Evolutionary conservation across 768 basidiomycete genomes (phyloP).

Genomic region (Coprinellus micaceus): DNA sequence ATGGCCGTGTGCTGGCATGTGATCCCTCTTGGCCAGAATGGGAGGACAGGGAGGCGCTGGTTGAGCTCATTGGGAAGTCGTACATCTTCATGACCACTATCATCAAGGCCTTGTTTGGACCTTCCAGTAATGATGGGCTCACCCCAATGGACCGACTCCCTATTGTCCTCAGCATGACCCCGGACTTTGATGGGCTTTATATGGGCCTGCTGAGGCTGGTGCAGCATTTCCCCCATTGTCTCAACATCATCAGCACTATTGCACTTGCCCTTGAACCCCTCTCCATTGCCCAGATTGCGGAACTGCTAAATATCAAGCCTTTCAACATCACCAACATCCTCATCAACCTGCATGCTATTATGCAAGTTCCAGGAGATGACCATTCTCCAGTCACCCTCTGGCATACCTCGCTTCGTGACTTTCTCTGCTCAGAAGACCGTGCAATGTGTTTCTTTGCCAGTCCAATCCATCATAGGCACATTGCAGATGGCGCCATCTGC

Average conservation of each 20-base stretch:
- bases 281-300: neutral
- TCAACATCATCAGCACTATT: neutral
- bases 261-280: neutral
- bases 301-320: neutral
- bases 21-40: neutral
- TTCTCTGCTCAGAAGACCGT: too few relatives aligned
- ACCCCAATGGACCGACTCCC: neutral
- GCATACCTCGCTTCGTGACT: too few relatives aligned
- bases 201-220: neutral
- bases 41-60: neutral
- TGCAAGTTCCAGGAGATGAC: neutral
- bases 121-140: neutral
- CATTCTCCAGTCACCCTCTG: too few relatives aligned
- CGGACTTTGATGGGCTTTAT: neutral
- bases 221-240: neutral
- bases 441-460: too few relatives aligned
- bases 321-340: neutral
- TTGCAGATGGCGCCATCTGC: too few relatives aligned
- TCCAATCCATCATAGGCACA: too few relatives aligned
- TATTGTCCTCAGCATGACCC: neutral
- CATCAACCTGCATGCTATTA: neutral
- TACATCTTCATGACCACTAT: neutral
- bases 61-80: neutral
- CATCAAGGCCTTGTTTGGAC: neutral
- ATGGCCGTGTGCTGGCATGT: neutral